A percentile compares a stretch with the other conserved stretches of the same genome.
These are phyloP conservation scores for Fraxinus baroniana DNA, from an alignment of 305 asterid genomes.

Conservation along the genomic window DNA sequence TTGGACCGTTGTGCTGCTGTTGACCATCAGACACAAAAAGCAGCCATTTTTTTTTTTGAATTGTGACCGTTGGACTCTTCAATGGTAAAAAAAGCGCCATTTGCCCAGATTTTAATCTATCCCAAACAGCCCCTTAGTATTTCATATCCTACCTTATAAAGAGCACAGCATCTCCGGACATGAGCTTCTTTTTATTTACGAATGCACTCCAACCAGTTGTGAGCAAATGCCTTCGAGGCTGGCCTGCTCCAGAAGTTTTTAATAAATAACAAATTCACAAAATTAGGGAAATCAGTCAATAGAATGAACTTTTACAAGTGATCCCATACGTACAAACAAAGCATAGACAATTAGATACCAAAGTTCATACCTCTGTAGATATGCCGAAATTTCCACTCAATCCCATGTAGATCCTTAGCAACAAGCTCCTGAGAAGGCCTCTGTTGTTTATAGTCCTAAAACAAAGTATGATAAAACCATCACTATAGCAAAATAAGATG, in stretches of 20 bases:
- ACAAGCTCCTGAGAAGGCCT: slow-evolving; percentile 95
- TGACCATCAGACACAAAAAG: no score
- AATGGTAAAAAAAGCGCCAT: no score
- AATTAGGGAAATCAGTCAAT: background rate
- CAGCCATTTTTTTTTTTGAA: no score
- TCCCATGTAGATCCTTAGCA: slow-evolving; percentile 92
- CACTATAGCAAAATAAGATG: background rate
- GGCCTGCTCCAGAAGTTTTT: slow-evolving; percentile 58
- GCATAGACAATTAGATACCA: background rate
- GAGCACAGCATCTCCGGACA: slow-evolving; percentile 97
- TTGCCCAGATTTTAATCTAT: no score
- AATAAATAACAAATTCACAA: slow-evolving; percentile 3
- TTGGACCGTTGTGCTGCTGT: no score
- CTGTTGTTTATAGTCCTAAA: slow-evolving; percentile 82
- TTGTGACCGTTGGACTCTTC: no score
- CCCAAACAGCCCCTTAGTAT: background rate
- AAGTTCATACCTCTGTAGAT: slow-evolving; percentile 71
- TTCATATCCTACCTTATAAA: slow-evolving; percentile 62
- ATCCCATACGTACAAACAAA: background rate
- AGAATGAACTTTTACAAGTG: background rate
- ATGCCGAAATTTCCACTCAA: slow-evolving; percentile 92
- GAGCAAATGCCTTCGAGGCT: slow-evolving; percentile 96
- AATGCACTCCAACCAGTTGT: slow-evolving; percentile 99
- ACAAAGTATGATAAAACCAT: background rate
- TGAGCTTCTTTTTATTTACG: slow-evolving; percentile 89